A percentile compares a stretch with the other conserved stretches of the same genome.
These are phyloP conservation scores for Ustulina deusta DNA, from an alignment of 2,329 filamentous ascomycete species.

Conservation along the genomic window DNA sequence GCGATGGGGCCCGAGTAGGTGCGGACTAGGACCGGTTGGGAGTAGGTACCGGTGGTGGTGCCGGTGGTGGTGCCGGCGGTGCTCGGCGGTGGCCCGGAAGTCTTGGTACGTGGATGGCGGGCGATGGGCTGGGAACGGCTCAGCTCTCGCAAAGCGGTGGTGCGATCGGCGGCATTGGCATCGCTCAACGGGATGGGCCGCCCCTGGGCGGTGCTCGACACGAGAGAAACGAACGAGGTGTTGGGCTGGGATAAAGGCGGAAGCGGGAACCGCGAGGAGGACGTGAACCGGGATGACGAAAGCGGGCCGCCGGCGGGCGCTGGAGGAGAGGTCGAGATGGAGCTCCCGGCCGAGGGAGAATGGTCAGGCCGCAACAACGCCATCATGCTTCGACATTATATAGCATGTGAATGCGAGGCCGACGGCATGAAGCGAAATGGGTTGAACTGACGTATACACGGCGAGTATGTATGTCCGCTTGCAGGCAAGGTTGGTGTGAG, in stretches of 20 bases:
- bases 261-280: slow-evolving; percentile 54
- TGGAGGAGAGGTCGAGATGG: slow-evolving; percentile 1
- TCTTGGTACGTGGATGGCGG: slow-evolving; percentile 63
- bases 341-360: not conserved
- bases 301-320: slow-evolving; percentile 1
- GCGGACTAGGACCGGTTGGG: slow-evolving; percentile 73
- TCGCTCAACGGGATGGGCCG: slow-evolving; percentile 68
- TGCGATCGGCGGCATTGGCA: slow-evolving; percentile 66
- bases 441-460: not conserved
- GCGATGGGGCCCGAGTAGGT: slow-evolving; percentile 68
- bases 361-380: slow-evolving; percentile 15
- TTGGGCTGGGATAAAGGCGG: slow-evolving; percentile 62
- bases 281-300: slow-evolving; percentile 21
- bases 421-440: not conserved
- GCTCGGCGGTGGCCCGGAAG: slow-evolving; percentile 53
- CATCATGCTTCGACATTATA: slow-evolving; percentile 20
- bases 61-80: slow-evolving; percentile 61
- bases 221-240: slow-evolving; percentile 64
- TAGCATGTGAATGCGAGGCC: not conserved
- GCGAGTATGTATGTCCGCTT: not conserved
- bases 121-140: slow-evolving; percentile 67
- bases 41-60: slow-evolving; percentile 63
- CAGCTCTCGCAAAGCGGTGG: slow-evolving; percentile 70
- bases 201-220: slow-evolving; percentile 67
- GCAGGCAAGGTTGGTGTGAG: not conserved